Base-by-base conservation (phyloP, 371 early-diverging fungal genomes). In the Batrachochytrium dendrobatidis region DNA sequence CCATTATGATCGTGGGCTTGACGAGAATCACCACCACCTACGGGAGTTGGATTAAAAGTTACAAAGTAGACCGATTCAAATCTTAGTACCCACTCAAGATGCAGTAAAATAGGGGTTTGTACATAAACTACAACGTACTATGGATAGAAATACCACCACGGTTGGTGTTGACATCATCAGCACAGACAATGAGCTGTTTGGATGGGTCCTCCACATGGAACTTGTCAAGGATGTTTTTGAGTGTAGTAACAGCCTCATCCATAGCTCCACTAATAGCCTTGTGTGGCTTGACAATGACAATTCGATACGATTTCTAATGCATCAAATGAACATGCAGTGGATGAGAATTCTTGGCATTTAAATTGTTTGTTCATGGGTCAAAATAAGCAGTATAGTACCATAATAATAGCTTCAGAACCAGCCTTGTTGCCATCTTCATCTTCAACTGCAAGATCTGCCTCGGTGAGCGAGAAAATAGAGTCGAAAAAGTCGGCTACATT, bases 1-100 rank as follows among this genome's bases (percentile, higher is more conserved):
- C 77, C 82, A 43, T 70, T 72, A 56, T 81, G 82, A 24, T 76
- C 80, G 8, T 65, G 65, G n/a, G n/a, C n/a, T n/a, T n/a, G n/a
- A n/a, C n/a, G n/a, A n/a, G n/a, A 44, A 20, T 72, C 68, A 18
- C 77, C 75, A 2, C 71, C 79, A 51, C 28, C 20, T 2, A 15
- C n/a, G n/a, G n/a, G n/a, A n/a, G n/a, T n/a, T n/a, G 22, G 44
- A n/a, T 43, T n/a, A 43, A 43, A n/a, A 50, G 22, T 1, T 2
- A 50, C 51, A 50, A 1, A 50, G 1, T 22, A 17, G 25, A 50
- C 1, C 18, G 15, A 15, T 22, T 1, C 1, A 25, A 15, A 22
- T n/a, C n/a, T 1, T 43, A n/a, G n/a, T 22, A 1, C 44, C n/a
- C n/a, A n/a, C n/a, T n/a, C n/a, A n/a, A n/a, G n/a, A n/a, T n/a